phyloP scores from a whole-genome alignment of 306 rosid species.

The Rosa chinensis region DNA sequence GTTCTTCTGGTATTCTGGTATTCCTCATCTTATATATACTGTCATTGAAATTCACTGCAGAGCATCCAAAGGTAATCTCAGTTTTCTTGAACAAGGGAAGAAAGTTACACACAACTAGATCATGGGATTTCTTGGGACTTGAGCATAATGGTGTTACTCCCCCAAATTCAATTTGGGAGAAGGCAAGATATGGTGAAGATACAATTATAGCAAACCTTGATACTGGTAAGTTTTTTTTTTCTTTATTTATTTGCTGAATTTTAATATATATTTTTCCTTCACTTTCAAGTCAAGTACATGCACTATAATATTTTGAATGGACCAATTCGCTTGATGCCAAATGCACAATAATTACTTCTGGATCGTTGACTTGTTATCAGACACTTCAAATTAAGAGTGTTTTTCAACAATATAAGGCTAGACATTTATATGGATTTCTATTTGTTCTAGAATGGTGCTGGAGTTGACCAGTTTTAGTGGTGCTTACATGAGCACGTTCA shows the following conservation, averaged over 20 bases:
- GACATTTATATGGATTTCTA: background rate
- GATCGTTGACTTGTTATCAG: slow-evolving; percentile 42
- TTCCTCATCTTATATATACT: background rate
- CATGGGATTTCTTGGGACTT: slow-evolving; percentile 85
- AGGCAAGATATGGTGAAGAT: slow-evolving; percentile 77
- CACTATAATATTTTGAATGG: background rate
- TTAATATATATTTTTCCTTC: background rate
- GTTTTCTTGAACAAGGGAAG: slow-evolving; percentile 71
- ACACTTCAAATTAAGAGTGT: slow-evolving; percentile 7
- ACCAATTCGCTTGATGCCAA: background rate
- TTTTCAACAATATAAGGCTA: slow-evolving; percentile 6
- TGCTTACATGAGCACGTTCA: slow-evolving; percentile 9
- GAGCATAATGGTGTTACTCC: slow-evolving; percentile 48
- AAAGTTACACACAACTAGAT: slow-evolving; percentile 76
- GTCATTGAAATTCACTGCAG: slow-evolving; percentile 28
- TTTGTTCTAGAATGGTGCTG: background rate
- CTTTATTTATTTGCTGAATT: background rate
- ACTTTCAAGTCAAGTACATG: slow-evolving; percentile 14
- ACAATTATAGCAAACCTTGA: slow-evolving; percentile 82
- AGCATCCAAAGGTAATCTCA: slow-evolving; percentile 70
- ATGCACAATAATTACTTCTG: slow-evolving; percentile 7
- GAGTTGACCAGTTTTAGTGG: slow-evolving; percentile 4
- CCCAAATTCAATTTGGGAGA: slow-evolving; percentile 62
- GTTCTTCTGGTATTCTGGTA: background rate
- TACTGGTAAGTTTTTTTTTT: slow-evolving; percentile 46